Evolutionary conservation across 2,329 filamentous ascomycete species (phyloP), one percentile per base, ranked within the genome.

Genomic region (Aureobasidium sp.): DNA sequence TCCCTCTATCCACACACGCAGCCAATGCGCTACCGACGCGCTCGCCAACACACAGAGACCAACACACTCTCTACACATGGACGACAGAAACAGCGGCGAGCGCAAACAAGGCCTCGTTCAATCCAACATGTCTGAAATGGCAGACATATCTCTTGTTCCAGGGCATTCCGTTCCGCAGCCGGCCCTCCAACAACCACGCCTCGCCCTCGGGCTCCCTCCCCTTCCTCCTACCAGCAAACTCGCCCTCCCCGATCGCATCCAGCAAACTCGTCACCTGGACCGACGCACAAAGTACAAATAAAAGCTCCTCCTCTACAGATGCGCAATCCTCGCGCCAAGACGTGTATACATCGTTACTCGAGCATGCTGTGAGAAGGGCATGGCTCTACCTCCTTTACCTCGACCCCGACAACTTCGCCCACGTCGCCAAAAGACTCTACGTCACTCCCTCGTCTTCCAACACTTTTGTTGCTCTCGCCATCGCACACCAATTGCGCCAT

Each of bases 41-140:
- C 67, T 78, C 82, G 31, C 80, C 78, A 36, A 77, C 70, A 57
- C 71, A 76, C 59, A 75, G 73, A 67, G 71, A 76, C 64, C 76
- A 76, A 69, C 82, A 84, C 65, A 81, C 84, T 11, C 79, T 99
- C 9, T 91, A 91, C 73, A 80, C 96, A 62, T 97, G 97, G 75
- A 83, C 84, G 64, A 84, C 82, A 15, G 78, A 84, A 1, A 77
- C 81, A n/a, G 87, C 85, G 68, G 88, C 86, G 37, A 73, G 74
- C 62, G 71, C 71, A 42, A 86, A 85, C 5, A 76, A 79, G 34
- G 89, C 91, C 29, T 95, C 90, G 66, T 96, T 88, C 77, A 97
- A 97, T 73, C 94, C 94, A 12, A 85, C 87, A 63, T 99, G 94
- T 78, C 80, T 97, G 70, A 96, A 93, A 79, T 97, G 91, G 91